Conservation (phyloP, 495 filamentous ascomycete species). For the Daldinia caldariorum region DNA sequence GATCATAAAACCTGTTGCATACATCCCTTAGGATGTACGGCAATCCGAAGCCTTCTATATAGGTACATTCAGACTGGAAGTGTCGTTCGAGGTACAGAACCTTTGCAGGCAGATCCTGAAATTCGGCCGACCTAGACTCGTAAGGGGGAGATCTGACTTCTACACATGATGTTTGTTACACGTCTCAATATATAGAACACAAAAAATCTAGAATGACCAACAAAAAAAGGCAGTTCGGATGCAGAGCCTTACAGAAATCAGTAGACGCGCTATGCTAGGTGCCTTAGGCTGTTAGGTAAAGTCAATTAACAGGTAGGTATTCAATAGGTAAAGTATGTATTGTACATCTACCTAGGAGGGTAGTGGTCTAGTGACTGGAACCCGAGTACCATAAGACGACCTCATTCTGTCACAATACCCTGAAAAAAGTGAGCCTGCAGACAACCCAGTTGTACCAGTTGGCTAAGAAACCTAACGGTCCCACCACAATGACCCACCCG, state of each 20-base stretch:
- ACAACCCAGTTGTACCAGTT: slow-evolving; percentile 18
- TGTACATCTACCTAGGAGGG: background rate
- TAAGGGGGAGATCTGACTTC: background rate
- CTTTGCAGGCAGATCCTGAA: background rate
- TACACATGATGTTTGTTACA: no score
- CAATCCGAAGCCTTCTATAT: background rate
- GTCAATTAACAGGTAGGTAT: no score
- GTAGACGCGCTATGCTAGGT: background rate
- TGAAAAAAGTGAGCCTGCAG: slow-evolving; percentile 13
- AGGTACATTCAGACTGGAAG: background rate
- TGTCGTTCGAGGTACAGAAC: background rate
- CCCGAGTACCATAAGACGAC: slow-evolving; percentile 12
- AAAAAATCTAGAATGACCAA: background rate
- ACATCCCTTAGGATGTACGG: background rate
- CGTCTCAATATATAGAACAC: no score
- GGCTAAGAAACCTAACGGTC: slow-evolving; percentile 33
- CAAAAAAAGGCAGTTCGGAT: background rate
- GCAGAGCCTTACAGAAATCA: background rate
- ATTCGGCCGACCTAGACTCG: background rate
- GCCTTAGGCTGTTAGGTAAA: no score
- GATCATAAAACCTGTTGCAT: background rate
- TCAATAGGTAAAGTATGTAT: background rate
- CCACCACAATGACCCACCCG: slow-evolving; percentile 22
- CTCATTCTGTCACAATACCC: slow-evolving; percentile 24
- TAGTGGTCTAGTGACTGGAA: background rate